phyloP scores from a whole-genome alignment of 2,329 filamentous ascomycete species.

The Clonostachys byssicola region DNA sequence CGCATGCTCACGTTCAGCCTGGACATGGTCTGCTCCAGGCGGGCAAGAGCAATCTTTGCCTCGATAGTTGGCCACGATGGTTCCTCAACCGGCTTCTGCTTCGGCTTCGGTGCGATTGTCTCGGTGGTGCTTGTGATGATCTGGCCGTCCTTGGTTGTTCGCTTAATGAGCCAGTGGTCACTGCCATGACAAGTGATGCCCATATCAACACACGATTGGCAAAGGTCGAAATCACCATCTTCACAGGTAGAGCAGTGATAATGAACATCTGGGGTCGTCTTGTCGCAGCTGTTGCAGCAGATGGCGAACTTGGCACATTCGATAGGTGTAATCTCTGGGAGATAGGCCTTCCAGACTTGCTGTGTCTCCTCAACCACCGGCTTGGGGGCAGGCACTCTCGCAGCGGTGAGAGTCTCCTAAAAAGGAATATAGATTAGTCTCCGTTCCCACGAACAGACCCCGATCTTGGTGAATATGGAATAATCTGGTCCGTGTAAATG shows the following conservation, averaged over 20 bases:
- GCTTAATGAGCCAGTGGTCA: constrained; percentile 93
- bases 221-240: constrained; percentile 91
- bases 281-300: constrained; percentile 89
- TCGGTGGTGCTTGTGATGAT: constrained; percentile 86
- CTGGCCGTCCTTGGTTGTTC: constrained; percentile 69
- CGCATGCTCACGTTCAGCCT: constrained; percentile 34
- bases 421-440: too few relatives aligned
- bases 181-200: constrained; percentile 75
- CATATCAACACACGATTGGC: constrained; percentile 69
- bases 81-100: constrained; percentile 5
- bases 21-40: constrained; percentile 3
- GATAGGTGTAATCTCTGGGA: background rate
- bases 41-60: constrained; percentile 2
- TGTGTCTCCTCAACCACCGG: too few relatives aligned
- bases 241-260: constrained; percentile 96
- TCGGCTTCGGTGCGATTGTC: constrained; percentile 63
- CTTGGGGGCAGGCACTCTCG: too few relatives aligned
- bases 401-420: too few relatives aligned
- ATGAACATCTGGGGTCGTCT: constrained; percentile 73
- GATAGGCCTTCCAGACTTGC: too few relatives aligned
- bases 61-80: background rate
- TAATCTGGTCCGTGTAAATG: too few relatives aligned
- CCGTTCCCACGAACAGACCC: too few relatives aligned
- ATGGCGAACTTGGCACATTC: constrained; percentile 61
- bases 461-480: too few relatives aligned